Conservation (phyloP, 2,329 filamentous ascomycete species). For the Ciborinia camelliae region DNA sequence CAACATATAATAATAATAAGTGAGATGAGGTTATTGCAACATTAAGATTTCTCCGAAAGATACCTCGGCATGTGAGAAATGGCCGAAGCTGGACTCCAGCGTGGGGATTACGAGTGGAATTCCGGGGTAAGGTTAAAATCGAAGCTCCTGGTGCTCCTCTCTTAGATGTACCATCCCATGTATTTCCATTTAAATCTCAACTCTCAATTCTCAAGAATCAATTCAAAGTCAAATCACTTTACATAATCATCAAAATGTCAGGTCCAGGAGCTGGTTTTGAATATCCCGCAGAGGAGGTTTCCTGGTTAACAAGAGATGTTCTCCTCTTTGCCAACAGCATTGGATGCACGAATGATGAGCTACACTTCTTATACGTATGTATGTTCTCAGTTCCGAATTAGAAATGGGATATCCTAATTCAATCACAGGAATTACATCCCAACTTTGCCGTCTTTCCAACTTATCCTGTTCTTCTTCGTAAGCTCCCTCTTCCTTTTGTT, state of each 20-base stretch:
- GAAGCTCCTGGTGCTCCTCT: conserved; percentile 36
- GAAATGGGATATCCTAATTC: not conserved
- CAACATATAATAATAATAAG: not conserved
- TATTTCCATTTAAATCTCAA: not conserved
- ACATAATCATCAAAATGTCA: conserved; percentile 30
- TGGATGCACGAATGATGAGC: conserved; percentile 75
- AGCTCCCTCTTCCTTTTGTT: conserved; percentile 12
- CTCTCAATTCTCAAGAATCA: not conserved
- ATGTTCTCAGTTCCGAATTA: conserved; percentile 1
- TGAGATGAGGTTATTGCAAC: not conserved
- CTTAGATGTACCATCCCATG: not conserved
- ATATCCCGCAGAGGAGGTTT: conserved; percentile 70
- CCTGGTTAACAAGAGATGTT: conserved; percentile 84
- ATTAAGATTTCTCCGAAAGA: not conserved
- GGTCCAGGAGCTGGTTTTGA: conserved; percentile 66
- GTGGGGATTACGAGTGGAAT: conserved; percentile 14
- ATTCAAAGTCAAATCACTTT: not conserved
- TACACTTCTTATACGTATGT: conserved; percentile 86
- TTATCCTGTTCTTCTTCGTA: conserved; percentile 34
- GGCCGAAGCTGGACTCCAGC: too few species aligned
- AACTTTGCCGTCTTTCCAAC: conserved; percentile 86
- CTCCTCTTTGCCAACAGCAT: conserved; percentile 90
- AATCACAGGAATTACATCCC: conserved; percentile 73
- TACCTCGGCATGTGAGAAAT: conserved; percentile 14
- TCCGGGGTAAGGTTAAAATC: conserved; percentile 18